phyloP scores from a whole-genome alignment of 345 rosid genomes.

The Brassica carinata region DNA sequence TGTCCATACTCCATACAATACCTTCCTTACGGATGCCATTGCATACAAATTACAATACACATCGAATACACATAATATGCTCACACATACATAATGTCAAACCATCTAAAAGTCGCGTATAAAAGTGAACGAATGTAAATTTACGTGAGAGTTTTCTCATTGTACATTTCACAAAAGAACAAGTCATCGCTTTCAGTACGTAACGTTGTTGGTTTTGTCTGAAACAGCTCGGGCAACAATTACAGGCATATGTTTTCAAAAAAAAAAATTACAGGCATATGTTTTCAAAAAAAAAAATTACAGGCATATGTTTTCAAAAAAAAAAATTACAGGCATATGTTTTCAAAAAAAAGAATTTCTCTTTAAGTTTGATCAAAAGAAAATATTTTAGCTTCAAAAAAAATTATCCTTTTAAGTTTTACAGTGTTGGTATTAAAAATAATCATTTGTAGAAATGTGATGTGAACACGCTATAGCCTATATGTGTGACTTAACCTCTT shows the following conservation, averaged over 20 bases:
- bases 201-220: not conserved
- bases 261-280: no score
- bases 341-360: no score
- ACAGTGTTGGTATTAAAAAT: not conserved
- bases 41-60: not conserved
- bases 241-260: no score
- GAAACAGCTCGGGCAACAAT: not conserved
- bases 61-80: not conserved
- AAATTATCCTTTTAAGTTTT: no score
- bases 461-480: not conserved
- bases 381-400: no score
- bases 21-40: not conserved
- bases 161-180: no score
- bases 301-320: no score
- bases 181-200: not conserved
- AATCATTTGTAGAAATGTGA: not conserved
- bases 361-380: no score
- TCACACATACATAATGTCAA: not conserved
- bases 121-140: no score
- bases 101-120: not conserved
- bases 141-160: no score
- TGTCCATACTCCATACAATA: not conserved
- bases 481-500: constrained; percentile 12
- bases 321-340: no score
- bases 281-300: no score